A percentile compares a stretch with the other conserved stretches of the same genome.
phyloP scores from a whole-genome alignment of 2,329 filamentous ascomycete species.

The Neonectria hederae region DNA sequence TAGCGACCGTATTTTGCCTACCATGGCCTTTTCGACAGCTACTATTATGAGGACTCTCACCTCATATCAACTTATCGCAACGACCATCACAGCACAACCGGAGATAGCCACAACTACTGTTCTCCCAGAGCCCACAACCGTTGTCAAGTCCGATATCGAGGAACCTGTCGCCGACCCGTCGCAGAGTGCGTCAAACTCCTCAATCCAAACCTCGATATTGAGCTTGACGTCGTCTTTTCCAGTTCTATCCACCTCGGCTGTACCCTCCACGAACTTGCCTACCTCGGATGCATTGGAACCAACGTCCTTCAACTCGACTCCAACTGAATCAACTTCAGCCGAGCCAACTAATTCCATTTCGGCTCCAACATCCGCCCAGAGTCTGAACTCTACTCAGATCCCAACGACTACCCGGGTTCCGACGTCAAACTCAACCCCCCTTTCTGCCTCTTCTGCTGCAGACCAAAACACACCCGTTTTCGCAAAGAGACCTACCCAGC shows the following conservation, averaged over 20 bases:
- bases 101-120: conserved; percentile 7
- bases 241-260: background rate
- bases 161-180: background rate
- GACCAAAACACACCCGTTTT: conserved; percentile 8
- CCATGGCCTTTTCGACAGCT: conserved; percentile 24
- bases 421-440: conserved; percentile 16
- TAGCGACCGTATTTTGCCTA: background rate
- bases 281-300: background rate
- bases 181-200: conserved; percentile 17
- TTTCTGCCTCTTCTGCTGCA: conserved; percentile 6
- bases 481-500: conserved; percentile 4
- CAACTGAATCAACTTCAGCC: conserved; percentile 20
- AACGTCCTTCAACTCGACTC: background rate
- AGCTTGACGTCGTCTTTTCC: background rate
- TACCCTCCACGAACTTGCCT: background rate
- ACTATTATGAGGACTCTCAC: conserved; percentile 26
- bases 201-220: background rate
- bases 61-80: conserved; percentile 16
- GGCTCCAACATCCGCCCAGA: conserved; percentile 9
- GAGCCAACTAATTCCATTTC: conserved; percentile 18
- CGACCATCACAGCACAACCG: conserved; percentile 7
- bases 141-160: background rate
- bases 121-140: background rate
- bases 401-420: background rate
- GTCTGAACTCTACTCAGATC: background rate